Conservation (phyloP, 164 flowering plant species). For the Vitis amurensis region DNA sequence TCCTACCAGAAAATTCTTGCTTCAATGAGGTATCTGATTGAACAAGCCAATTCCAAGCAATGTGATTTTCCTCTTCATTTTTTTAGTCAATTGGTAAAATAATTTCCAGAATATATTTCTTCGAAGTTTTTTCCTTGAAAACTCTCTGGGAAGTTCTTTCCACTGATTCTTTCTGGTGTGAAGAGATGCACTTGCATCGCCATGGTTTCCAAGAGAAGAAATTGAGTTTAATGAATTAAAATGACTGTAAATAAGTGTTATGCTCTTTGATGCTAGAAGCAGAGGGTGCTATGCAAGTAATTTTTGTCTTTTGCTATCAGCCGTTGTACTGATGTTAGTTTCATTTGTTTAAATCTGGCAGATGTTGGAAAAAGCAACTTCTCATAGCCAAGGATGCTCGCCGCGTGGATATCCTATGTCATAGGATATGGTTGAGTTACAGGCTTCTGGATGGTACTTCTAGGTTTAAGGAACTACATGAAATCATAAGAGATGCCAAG, state of each 20-base stretch:
- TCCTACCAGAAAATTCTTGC: neutral
- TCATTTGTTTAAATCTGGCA: slow-evolving; percentile 27
- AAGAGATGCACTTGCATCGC: too few species aligned
- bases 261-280: neutral
- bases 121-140: too few species aligned
- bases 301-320: neutral
- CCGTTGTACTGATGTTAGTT: slow-evolving; percentile 15
- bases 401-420: slow-evolving; percentile 82
- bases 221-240: neutral
- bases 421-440: slow-evolving; percentile 82
- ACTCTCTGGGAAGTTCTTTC: too few species aligned
- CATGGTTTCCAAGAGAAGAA: too few species aligned
- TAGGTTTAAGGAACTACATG: slow-evolving; percentile 72
- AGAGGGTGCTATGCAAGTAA: neutral
- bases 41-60: too few species aligned
- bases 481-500: slow-evolving; percentile 67
- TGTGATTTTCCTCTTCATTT: too few species aligned
- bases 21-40: neutral
- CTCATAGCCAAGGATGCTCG: slow-evolving; percentile 87
- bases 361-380: slow-evolving; percentile 93
- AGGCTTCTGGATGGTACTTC: slow-evolving; percentile 89
- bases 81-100: too few species aligned
- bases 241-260: neutral
- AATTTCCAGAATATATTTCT: too few species aligned
- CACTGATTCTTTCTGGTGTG: too few species aligned